Conservation (phyloP, 2,329 filamentous ascomycete species). For the Diaporthe velutina region DNA sequence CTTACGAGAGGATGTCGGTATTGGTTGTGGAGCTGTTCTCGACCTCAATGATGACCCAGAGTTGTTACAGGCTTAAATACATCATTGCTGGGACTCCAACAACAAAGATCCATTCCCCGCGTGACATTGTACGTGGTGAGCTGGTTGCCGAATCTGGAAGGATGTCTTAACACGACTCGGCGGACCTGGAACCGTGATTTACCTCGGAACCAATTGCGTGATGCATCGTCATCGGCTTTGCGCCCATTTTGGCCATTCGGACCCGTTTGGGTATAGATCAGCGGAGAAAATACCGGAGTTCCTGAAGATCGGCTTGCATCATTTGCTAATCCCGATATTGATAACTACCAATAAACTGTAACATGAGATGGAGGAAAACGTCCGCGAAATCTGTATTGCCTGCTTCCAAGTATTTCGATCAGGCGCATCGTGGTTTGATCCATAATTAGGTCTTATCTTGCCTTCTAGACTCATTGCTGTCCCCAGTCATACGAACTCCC, state of each 20-base stretch:
- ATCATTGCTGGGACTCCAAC: not conserved
- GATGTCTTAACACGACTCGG: slow-evolving; percentile 9
- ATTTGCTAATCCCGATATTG: not conserved
- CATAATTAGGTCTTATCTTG: too few relatives aligned
- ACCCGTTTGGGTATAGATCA: not conserved
- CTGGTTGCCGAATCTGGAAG: not conserved
- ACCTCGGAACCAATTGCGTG: not conserved
- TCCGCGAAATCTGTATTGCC: too few relatives aligned
- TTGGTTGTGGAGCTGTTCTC: not conserved
- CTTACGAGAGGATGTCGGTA: not conserved
- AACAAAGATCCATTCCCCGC: not conserved
- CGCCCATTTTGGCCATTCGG: not conserved
- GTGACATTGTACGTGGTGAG: not conserved
- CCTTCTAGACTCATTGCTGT: too few relatives aligned
- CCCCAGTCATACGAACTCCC: not conserved
- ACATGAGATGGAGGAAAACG: too few relatives aligned
- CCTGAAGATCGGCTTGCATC: not conserved
- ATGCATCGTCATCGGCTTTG: slow-evolving; percentile 8
- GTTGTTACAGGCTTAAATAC: not conserved
- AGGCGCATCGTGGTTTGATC: too few relatives aligned
- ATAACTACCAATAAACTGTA: not conserved
- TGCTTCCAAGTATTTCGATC: too few relatives aligned
- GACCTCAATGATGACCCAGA: not conserved
- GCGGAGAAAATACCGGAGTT: slow-evolving; percentile 25
- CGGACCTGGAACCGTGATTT: not conserved